A percentile compares a stretch with the other conserved stretches of the same genome.
Evolutionary conservation across 768 basidiomycete species (phyloP).

Genomic region (Sarcodon aspratus): DNA sequence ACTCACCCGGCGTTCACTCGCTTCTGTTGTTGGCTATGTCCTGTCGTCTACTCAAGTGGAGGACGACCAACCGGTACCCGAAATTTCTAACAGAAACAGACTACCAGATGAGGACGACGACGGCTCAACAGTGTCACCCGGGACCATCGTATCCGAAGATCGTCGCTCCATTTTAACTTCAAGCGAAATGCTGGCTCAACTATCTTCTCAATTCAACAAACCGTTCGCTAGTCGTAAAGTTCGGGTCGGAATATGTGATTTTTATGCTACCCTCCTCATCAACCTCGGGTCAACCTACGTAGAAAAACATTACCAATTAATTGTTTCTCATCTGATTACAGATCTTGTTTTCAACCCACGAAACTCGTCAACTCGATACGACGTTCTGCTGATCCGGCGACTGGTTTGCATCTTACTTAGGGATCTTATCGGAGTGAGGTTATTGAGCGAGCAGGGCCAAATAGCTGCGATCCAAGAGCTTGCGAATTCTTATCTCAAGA

Average conservation of each 20-base stretch:
- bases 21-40: constrained; percentile 73
- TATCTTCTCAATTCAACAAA: constrained; percentile 78
- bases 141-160: constrained; percentile 35
- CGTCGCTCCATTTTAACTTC: constrained; percentile 63
- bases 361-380: constrained; percentile 51
- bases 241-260: constrained; percentile 80
- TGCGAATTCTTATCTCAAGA: constrained; percentile 68
- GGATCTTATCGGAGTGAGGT: constrained; percentile 78
- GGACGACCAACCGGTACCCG: constrained; percentile 31
- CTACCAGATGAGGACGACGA: constrained; percentile 38
- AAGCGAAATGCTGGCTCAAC: constrained; percentile 69
- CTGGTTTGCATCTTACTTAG: constrained; percentile 69
- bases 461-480: constrained; percentile 85
- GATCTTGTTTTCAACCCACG: constrained; percentile 62
- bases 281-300: constrained; percentile 69
- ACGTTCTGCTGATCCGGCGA: constrained; percentile 59
- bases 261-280: constrained; percentile 70
- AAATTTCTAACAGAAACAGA: constrained; percentile 44
- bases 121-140: constrained; percentile 30
- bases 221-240: constrained; percentile 52
- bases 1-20: constrained; percentile 66
- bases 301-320: constrained; percentile 71
- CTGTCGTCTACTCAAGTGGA: constrained; percentile 77
- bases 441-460: constrained; percentile 91
- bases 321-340: constrained; percentile 66